phyloP scores from a whole-genome alignment of 116 monocot genomes.

The Trichopus zeylanicus region DNA sequence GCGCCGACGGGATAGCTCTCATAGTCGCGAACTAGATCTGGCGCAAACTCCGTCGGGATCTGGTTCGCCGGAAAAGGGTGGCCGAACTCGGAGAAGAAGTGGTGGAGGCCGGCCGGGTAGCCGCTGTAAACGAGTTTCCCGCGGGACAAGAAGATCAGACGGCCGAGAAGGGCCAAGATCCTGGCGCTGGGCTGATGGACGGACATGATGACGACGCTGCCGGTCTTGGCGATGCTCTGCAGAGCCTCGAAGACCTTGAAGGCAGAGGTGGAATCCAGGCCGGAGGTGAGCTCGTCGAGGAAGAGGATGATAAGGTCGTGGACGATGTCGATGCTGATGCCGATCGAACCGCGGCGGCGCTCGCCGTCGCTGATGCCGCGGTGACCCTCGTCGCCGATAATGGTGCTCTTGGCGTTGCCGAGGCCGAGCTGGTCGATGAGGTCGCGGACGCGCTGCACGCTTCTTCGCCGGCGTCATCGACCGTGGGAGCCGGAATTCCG shows the following conservation, averaged over 20 bases:
- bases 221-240: constrained; percentile 63
- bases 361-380: constrained; percentile 82
- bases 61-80: constrained; percentile 61
- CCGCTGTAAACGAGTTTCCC: constrained; percentile 73
- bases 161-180: constrained; percentile 65
- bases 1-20: constrained; percentile 32
- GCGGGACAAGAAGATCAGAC: constrained; percentile 62
- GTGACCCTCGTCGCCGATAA: constrained; percentile 84
- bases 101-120: constrained; percentile 27
- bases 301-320: constrained; percentile 83
- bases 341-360: constrained; percentile 74
- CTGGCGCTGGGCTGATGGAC: constrained; percentile 82
- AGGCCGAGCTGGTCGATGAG: constrained; percentile 91
- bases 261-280: constrained; percentile 81
- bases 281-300: constrained; percentile 89
- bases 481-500: constrained; percentile 79
- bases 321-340: constrained; percentile 83
- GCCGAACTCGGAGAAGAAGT: constrained; percentile 65
- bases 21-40: constrained; percentile 55
- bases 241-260: constrained; percentile 80
- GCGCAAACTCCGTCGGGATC: constrained; percentile 69
- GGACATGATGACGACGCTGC: constrained; percentile 74
- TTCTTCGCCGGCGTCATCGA: constrained; percentile 48
- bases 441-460: constrained; percentile 41
- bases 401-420: constrained; percentile 48